Conservation (phyloP, 768 basidiomycete species). For the Tubosaeta sp. region DNA sequence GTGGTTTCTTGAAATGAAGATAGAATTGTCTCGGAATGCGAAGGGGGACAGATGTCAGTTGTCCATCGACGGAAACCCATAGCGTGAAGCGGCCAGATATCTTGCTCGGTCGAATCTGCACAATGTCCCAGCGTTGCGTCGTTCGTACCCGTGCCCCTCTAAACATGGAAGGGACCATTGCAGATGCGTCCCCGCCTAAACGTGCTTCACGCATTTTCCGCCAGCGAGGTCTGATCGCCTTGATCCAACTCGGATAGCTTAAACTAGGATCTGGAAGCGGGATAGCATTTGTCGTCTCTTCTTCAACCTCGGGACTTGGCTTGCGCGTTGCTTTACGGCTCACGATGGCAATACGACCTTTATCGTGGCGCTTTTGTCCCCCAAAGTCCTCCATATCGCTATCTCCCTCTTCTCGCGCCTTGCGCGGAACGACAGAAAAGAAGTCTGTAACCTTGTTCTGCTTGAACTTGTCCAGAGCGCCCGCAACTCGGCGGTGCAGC, state of each 20-base stretch:
- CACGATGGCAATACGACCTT: slow-evolving; percentile 49
- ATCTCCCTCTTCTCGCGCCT: slow-evolving; percentile 8
- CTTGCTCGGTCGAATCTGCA: slow-evolving; percentile 80
- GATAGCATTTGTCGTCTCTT: slow-evolving; percentile 14
- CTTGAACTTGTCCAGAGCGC: slow-evolving; percentile 91
- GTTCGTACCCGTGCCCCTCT: slow-evolving; percentile 52
- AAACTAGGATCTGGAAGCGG: slow-evolving; percentile 59
- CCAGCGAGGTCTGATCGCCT: slow-evolving; percentile 77
- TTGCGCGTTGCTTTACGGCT: slow-evolving; percentile 45
- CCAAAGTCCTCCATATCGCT: slow-evolving; percentile 66
- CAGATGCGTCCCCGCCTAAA: slow-evolving; percentile 37
- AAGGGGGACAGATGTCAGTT: slow-evolving; percentile 74
- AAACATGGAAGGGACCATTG: slow-evolving; percentile 71
- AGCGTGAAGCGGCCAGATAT: slow-evolving; percentile 78
- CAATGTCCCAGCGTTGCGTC: slow-evolving; percentile 82
- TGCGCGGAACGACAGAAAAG: slow-evolving; percentile 43
- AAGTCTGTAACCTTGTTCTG: slow-evolving; percentile 98
- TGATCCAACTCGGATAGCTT: slow-evolving; percentile 76
- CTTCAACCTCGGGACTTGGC: slow-evolving; percentile 40
- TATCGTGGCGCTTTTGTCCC: slow-evolving; percentile 16
- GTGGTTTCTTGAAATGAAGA: slow-evolving; percentile 75
- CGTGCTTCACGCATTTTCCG: slow-evolving; percentile 50
- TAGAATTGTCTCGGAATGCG: slow-evolving; percentile 92
- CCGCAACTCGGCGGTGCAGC: slow-evolving; percentile 87
- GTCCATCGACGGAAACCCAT: slow-evolving; percentile 82